phyloP scores from a whole-genome alignment of 2,329 filamentous ascomycete species.

The Cladophialophora yegresii region DNA sequence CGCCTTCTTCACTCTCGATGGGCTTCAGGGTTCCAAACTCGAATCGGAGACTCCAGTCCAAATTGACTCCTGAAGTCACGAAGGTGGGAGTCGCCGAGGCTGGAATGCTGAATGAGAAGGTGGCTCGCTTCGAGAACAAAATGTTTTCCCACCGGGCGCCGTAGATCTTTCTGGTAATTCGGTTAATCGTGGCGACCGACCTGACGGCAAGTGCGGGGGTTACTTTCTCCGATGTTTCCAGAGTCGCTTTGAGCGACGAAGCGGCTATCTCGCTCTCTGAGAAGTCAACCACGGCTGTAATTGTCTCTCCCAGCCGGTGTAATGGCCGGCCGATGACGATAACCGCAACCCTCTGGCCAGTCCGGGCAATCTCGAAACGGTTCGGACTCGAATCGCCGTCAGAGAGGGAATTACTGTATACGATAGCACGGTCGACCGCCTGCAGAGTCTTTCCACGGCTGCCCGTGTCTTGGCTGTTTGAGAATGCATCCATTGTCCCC shows the following conservation, averaged over 20 bases:
- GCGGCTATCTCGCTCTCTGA: constrained; percentile 73
- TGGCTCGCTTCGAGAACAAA: constrained; percentile 74
- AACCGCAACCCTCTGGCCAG: constrained; percentile 86
- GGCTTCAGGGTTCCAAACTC: constrained; percentile 82
- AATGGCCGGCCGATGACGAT: constrained; percentile 85
- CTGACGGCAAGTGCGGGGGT: constrained; percentile 78
- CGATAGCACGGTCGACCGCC: constrained; percentile 84
- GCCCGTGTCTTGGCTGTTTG: constrained; percentile 31
- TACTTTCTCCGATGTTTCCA: constrained; percentile 85
- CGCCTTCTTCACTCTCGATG: constrained; percentile 36
- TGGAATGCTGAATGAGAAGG: constrained; percentile 83
- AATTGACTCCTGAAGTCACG: constrained; percentile 79
- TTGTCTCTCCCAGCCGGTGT: constrained; percentile 83
- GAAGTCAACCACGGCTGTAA: constrained; percentile 84
- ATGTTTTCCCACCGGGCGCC: constrained; percentile 78
- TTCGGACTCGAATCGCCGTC: constrained; percentile 79
- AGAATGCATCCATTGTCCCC: constrained; percentile 30
- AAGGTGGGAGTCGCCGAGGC: constrained; percentile 84
- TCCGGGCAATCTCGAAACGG: constrained; percentile 90
- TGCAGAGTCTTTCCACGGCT: constrained; percentile 66
- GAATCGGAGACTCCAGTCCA: constrained; percentile 86
- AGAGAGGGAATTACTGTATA: constrained; percentile 72
- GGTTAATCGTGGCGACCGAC: constrained; percentile 79
- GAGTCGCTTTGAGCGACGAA: constrained; percentile 78
- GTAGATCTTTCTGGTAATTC: constrained; percentile 81